phyloP scores from a whole-genome alignment of 2,329 filamentous ascomycete genomes.

The Albophoma yamanashiensis region DNA sequence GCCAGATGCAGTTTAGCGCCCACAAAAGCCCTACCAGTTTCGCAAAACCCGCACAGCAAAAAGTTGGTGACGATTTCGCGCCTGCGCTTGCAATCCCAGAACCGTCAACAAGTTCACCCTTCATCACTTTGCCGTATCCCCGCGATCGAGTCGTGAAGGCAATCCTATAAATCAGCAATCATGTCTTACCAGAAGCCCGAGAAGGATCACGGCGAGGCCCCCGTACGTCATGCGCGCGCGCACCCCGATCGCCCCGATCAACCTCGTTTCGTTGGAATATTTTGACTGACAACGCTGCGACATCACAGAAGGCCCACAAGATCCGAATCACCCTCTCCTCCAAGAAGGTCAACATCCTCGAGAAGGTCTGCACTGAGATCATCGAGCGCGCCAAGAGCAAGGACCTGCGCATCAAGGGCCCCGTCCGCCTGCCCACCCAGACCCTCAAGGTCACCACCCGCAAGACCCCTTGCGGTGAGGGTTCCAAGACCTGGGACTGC shows the following conservation, averaged over 20 bases:
- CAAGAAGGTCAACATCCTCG: conserved; percentile 88
- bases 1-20: conserved; percentile 9
- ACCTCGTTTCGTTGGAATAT: too few species aligned
- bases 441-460: conserved; percentile 92
- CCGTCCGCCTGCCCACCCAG: conserved; percentile 96
- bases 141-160: conserved; percentile 75
- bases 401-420: conserved; percentile 97
- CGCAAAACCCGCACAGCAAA: conserved; percentile 9
- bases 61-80: conserved; percentile 1
- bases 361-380: conserved; percentile 97
- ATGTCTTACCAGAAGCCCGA: conserved; percentile 96
- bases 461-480: conserved; percentile 99
- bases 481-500: conserved; percentile 99
- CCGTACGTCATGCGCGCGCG: conserved; percentile 42
- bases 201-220: conserved; percentile 86
- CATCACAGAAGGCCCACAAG: conserved; percentile 78
- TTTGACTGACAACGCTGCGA: background rate
- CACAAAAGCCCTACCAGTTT: conserved; percentile 10
- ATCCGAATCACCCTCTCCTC: conserved; percentile 96
- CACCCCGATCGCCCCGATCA: background rate
- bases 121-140: conserved; percentile 73
- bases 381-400: conserved; percentile 98
- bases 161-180: conserved; percentile 28
- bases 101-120: conserved; percentile 23
- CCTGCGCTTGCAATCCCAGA: conserved; percentile 1